Evolutionary conservation across 495 filamentous ascomycete genomes (phyloP).

Genomic region (Hyaloscypha hepaticicola): DNA sequence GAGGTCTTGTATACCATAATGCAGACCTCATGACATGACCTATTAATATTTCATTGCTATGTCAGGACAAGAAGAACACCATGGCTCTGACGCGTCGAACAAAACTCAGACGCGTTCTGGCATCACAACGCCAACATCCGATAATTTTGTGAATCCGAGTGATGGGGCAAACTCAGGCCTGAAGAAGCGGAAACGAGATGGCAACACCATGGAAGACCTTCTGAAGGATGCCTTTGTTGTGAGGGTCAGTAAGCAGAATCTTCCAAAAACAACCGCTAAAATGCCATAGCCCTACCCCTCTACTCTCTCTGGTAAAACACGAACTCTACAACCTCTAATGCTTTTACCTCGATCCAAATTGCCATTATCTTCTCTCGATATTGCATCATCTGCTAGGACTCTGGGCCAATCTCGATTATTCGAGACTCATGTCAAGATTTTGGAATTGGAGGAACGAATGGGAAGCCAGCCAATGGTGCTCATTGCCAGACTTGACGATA

Average conservation of each 20-base stretch:
- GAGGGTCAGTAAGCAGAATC: conserved; percentile 38
- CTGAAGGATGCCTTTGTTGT: conserved; percentile 47
- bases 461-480: conserved; percentile 57
- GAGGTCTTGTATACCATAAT: conserved; percentile 10
- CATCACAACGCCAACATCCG: conserved; percentile 36
- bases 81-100: conserved; percentile 27
- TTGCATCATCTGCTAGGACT: conserved; percentile 47
- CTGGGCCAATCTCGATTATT: conserved; percentile 55
- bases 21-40: conserved; percentile 19
- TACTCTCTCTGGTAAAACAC: conserved; percentile 54
- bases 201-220: conserved; percentile 44
- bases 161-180: conserved; percentile 11
- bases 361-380: conserved; percentile 60
- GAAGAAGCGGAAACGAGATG: conserved; percentile 33
- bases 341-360: conserved; percentile 60
- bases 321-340: conserved; percentile 59
- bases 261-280: conserved; percentile 26
- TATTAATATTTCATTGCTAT: conserved; percentile 34
- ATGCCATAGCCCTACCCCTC: conserved; percentile 55
- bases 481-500: conserved; percentile 59
- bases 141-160: conserved; percentile 30
- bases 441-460: conserved; percentile 58
- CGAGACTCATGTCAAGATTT: conserved; percentile 58
- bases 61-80: conserved; percentile 24
- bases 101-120: conserved; percentile 26